Evolutionary conservation across 306 rosid genomes (phyloP).

Genomic region (Prosopis cineraria): DNA sequence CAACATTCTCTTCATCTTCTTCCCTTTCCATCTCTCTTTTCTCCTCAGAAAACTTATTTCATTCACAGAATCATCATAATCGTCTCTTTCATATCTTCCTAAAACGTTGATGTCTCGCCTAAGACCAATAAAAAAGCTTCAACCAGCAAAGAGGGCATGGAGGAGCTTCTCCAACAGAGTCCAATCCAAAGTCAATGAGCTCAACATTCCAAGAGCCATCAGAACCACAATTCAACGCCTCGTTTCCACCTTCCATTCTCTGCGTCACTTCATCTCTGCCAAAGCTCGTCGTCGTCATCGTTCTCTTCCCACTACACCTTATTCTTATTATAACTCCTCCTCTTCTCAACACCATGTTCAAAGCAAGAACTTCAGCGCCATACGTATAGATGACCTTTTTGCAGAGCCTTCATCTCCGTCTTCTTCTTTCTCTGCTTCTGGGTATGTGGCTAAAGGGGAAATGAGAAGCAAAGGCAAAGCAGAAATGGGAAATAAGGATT

Average conservation of each 20-base stretch:
- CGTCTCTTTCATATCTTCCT: neutral
- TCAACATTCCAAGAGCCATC: constrained; percentile 44
- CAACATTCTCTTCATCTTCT: constrained; percentile 5
- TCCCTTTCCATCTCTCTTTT: constrained; percentile 1
- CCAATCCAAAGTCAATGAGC: constrained; percentile 48
- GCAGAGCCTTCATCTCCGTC: constrained; percentile 19
- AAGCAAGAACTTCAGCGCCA: constrained; percentile 37
- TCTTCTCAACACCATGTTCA: constrained; percentile 29
- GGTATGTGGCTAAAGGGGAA: constrained; percentile 28
- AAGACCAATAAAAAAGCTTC: constrained; percentile 55
- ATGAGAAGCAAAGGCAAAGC: constrained; percentile 38
- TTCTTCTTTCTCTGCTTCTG: neutral
- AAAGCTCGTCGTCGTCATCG: constrained; percentile 44
- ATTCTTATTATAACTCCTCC: constrained; percentile 11
- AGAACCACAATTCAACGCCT: constrained; percentile 47
- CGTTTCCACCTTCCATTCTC: constrained; percentile 33
- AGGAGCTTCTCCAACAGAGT: constrained; percentile 48
- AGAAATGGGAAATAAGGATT: constrained; percentile 21
- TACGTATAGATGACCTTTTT: constrained; percentile 68
- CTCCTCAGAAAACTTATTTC: constrained; percentile 12
- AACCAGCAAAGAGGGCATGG: constrained; percentile 62
- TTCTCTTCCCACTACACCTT: constrained; percentile 32
- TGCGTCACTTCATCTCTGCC: constrained; percentile 40
- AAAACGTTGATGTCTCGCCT: constrained; percentile 43
- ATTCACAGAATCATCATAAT: neutral